phyloP scores from a whole-genome alignment of 345 rosid genomes.

The Citrus unshiu region DNA sequence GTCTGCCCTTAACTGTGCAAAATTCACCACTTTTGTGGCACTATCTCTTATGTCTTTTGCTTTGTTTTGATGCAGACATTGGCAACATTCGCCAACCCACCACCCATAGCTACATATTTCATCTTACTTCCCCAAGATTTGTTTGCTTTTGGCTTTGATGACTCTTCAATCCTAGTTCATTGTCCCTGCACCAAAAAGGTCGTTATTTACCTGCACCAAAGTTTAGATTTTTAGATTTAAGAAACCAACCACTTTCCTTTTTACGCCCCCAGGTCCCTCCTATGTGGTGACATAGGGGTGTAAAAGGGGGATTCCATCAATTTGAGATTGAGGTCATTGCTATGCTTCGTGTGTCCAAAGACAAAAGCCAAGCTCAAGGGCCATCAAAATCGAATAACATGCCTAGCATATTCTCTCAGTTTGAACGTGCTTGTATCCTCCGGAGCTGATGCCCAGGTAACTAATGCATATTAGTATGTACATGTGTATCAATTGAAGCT shows the following conservation, averaged over 20 bases:
- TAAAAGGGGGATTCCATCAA: no score
- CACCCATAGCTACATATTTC: slow-evolving; percentile 32
- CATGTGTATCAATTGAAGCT: not conserved
- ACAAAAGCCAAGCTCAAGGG: slow-evolving; percentile 14
- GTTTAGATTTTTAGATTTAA: not conserved
- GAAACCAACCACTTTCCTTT: not conserved
- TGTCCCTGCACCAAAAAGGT: slow-evolving; percentile 34
- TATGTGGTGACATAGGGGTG: no score
- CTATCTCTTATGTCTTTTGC: slow-evolving; percentile 12
- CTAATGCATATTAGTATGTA: not conserved
- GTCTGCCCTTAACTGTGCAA: not conserved
- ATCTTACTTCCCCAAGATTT: slow-evolving; percentile 28
- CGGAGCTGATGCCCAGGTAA: slow-evolving; percentile 17
- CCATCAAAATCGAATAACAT: slow-evolving; percentile 9
- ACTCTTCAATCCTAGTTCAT: slow-evolving; percentile 33
- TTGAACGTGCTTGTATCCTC: slow-evolving; percentile 14
- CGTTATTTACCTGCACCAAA: not conserved
- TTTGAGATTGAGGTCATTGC: not conserved
- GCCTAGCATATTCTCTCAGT: slow-evolving; percentile 14
- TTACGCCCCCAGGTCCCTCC: no score
- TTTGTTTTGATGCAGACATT: slow-evolving; percentile 23
- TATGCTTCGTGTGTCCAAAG: slow-evolving; percentile 1
- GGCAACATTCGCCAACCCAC: slow-evolving; percentile 25
- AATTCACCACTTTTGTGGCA: not conserved
- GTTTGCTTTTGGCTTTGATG: slow-evolving; percentile 31